These are phyloP conservation scores for Stephania cephalantha DNA, from an alignment of 164 flowering plant species.

Conservation along the genomic window DNA sequence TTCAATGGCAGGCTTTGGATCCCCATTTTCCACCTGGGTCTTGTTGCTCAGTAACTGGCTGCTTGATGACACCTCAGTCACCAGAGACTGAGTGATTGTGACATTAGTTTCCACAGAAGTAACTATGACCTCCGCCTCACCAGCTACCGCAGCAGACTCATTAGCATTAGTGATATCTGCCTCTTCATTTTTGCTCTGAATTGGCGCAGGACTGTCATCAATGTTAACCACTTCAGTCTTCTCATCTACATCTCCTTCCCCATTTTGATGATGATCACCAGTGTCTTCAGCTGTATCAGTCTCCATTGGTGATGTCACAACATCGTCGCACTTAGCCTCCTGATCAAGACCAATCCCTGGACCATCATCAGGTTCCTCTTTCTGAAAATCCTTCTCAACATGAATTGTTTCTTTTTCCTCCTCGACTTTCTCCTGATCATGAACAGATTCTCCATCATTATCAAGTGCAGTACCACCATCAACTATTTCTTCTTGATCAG, in stretches of 20 bases:
- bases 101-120: conserved; percentile 22
- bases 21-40: conserved; percentile 26
- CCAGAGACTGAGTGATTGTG: conserved; percentile 22
- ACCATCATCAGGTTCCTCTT: conserved; percentile 26
- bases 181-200: conserved; percentile 21
- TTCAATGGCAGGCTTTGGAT: conserved; percentile 17
- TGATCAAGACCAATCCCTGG: conserved; percentile 15
- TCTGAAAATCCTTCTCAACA: conserved; percentile 22
- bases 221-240: conserved; percentile 21
- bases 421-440: conserved; percentile 36
- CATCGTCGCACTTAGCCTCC: conserved; percentile 13
- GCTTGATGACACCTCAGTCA: conserved; percentile 22
- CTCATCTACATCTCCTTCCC: conserved; percentile 20
- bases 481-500: conserved; percentile 1
- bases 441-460: conserved; percentile 45
- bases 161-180: conserved; percentile 7
- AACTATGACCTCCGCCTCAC: conserved; percentile 14
- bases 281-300: conserved; percentile 13
- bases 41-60: conserved; percentile 21
- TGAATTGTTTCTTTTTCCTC: conserved; percentile 1
- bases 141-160: conserved; percentile 17
- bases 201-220: conserved; percentile 14
- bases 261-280: conserved; percentile 7
- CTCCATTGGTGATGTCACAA: conserved; percentile 11
- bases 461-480: not conserved